Base-by-base conservation (phyloP, 108 stramenopile genomes). In the Pseudonitzschia multiseries region DNA sequence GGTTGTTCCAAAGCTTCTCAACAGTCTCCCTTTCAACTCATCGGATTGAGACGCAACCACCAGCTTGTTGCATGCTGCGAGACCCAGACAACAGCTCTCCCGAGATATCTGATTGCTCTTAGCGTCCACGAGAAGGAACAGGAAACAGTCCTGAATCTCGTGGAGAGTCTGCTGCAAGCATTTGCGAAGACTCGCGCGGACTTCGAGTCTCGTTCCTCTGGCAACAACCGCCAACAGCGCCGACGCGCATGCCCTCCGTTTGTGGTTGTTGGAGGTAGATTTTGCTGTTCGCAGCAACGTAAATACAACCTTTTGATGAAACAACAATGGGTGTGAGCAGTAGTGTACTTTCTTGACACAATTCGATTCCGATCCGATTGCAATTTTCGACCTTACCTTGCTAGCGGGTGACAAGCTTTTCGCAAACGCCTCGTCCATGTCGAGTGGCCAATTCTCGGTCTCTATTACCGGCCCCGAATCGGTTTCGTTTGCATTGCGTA, bases 1-100 rank as follows among this genome's bases (percentile, higher is more conserved):
- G 21, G 94, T 86, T 73, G 88, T 84, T 15, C 94, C 91, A 79
- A 95, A 95, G 20, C 91, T 89, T 27, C 81, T 65, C 24, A 95
- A 76, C 20, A 95, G 73, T 15, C 75, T 64, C 6, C 67, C 70
- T 72, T 88, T 88, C 44, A 93, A 65, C 8, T 70, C 77, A 4
- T 81, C 82, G 31, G 33, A 48, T 46, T 43, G 65, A 18, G 29
- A 40, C 60, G 10, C 60, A 75, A 52, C 8, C 76, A 62, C 82
- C 21, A 95, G 77, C 41, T 91, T 90, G 26, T 82, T 73, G 41
- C 90, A 91, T 1, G 92, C 94, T 57, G 89, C 87, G 43, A 95
- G 77, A 0, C 94, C 94, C 2, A 83, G 72, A 78, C 89, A 91
- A 63, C 85, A 87, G 78, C 92, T 88, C 57, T 95, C 94, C 12